Percentiles rank a stretch among this genome's conserved stretches.
phyloP scores from a whole-genome alignment of 345 rosid genomes.

The Euphorbia tirucalli region DNA sequence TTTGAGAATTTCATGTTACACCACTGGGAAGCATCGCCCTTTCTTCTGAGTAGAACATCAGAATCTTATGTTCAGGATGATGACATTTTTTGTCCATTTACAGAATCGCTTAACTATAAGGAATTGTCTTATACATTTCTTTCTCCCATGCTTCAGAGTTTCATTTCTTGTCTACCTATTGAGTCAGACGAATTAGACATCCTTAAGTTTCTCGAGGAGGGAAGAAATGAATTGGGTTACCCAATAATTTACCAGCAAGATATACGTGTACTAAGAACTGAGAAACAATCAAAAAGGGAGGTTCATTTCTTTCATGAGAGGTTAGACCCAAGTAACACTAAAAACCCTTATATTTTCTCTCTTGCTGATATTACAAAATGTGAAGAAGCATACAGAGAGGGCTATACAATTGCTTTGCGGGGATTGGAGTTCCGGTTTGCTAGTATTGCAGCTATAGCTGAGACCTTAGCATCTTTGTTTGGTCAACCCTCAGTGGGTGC shows the following conservation, averaged over 20 bases:
- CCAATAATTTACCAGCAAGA: conserved; percentile 55
- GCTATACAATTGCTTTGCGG: conserved; percentile 54
- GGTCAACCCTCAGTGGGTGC: conserved; percentile 71
- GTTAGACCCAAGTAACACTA: conserved; percentile 12
- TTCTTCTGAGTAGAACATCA: conserved; percentile 27
- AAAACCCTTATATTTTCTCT: conserved; percentile 20
- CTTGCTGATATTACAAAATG: conserved; percentile 34
- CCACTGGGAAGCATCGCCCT: conserved; percentile 52
- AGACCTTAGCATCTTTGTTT: conserved; percentile 53
- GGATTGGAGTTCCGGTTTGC: conserved; percentile 53
- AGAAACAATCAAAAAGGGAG: conserved; percentile 39
- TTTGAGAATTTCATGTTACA: conserved; percentile 37
- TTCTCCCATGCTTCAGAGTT: conserved; percentile 36
- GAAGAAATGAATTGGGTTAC: conserved; percentile 43
- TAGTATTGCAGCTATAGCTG: conserved; percentile 43
- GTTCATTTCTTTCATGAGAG: conserved; percentile 35
- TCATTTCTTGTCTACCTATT: conserved; percentile 48
- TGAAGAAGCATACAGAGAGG: conserved; percentile 49
- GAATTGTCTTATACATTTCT: conserved; percentile 29
- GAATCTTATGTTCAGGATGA: conserved; percentile 22
- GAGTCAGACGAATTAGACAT: conserved; percentile 55
- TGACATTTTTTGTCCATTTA: conserved; percentile 34
- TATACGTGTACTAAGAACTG: conserved; percentile 44
- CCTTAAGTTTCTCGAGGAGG: conserved; percentile 43
- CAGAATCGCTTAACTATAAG: conserved; percentile 18